Base-by-base conservation (phyloP, 768 basidiomycete species). In the Nidularia pulvinata region DNA sequence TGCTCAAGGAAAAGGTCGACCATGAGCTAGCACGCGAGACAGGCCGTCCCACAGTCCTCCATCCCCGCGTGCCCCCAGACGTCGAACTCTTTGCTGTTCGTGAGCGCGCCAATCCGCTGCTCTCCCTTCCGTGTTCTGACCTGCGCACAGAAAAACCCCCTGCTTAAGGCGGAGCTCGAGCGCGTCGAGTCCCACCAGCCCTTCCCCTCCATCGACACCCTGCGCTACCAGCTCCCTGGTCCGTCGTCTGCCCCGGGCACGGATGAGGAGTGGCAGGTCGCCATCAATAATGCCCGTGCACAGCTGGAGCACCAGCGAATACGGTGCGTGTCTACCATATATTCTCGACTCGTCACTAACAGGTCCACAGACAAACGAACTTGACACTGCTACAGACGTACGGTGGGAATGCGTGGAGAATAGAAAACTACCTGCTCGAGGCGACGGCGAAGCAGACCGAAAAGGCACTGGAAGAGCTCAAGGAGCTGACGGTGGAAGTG, bases 351-450 rank as follows among this genome's bases (percentile, higher is more conserved):
- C 25, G 39, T 45, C 49, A 51, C 55, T 59, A 42, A 54, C 49
- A 22, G 48, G 11, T 52, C 6, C 1, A 30, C 58, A 96, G 95
- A 57, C 85, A 90, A 59, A 88, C 86, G 19, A 98, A 97, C 73
- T 71, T 93, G 49, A 81, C 86, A 3, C 74, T 98, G 33, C 71
- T 95, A 34, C 87, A 94, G 65, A 87, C 84, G 34, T 95, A 96
- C 63, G 96, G 91, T 3, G 73, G 88, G 14, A 98, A 98, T 74
- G 89, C 91, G 10, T 96, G 92, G 90, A 83, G 90, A 56, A 85
- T 95, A 69, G 86, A 92, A 65, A 98, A 98, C 69, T 94, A 93
- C 63, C 77, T 91, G 33, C 72, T 95, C 22, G 93, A 96, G 66
- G 79, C 84, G 25, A 84, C 88, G 34, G 84, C 87, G 6, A 87